Evolutionary conservation across 306 rosid species (phyloP).

Genomic region (Leucaena leucocephala): DNA sequence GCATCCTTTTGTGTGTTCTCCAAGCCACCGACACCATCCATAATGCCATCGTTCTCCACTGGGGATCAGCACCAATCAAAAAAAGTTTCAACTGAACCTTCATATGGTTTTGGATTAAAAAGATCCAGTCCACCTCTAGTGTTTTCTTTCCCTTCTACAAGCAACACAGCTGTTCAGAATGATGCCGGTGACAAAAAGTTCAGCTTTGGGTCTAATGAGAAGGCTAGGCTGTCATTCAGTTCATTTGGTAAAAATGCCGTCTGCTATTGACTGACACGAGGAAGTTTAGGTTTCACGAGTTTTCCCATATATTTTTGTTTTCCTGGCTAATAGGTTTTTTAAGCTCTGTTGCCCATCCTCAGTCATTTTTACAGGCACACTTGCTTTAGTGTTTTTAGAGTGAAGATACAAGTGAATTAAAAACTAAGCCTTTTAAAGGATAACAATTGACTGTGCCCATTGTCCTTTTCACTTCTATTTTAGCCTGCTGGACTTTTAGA

Average conservation of each 20-base stretch:
- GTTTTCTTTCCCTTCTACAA: constrained; percentile 79
- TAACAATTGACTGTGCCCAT: not conserved
- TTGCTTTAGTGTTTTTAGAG: not conserved
- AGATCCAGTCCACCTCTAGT: constrained; percentile 51
- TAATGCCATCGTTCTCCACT: constrained; percentile 54
- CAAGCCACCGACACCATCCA: constrained; percentile 86
- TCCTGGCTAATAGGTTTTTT: constrained; percentile 7
- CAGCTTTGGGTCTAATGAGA: constrained; percentile 67
- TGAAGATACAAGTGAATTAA: not conserved
- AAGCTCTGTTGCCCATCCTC: not conserved
- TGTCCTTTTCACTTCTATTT: not conserved
- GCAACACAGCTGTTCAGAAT: constrained; percentile 39
- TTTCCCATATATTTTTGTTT: not conserved
- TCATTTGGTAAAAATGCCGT: constrained; percentile 55
- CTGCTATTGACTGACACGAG: constrained; percentile 47
- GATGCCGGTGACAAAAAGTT: constrained; percentile 58
- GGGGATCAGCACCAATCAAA: constrained; percentile 45
- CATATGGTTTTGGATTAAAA: constrained; percentile 62
- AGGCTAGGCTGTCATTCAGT: constrained; percentile 57
- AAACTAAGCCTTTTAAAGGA: not conserved
- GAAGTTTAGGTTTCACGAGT: constrained; percentile 1
- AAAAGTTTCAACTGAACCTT: constrained; percentile 46
- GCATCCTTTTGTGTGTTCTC: constrained; percentile 52
- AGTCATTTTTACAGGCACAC: constrained; percentile 24
- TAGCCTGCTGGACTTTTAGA: not conserved